Evolutionary conservation across 345 rosid genomes (phyloP), one percentile per base, ranked within the genome.

Genomic region (Raphanus sativus): DNA sequence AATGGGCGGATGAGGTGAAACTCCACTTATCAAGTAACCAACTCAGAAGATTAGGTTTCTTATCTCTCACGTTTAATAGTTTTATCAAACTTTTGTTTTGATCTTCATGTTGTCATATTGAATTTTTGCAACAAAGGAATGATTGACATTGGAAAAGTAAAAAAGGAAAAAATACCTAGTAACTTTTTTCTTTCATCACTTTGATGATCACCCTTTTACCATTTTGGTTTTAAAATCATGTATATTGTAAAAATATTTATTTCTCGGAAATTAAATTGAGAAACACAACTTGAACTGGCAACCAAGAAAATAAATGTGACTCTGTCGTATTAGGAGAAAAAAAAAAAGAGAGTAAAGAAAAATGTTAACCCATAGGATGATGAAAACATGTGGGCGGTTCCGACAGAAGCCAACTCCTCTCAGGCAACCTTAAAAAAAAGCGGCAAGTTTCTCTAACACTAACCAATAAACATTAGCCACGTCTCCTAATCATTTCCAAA

Each of bases 401-500:
- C n/a, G 70, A 73, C 75, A 59, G 12, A 71, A 78, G 54, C 64
- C 62, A 77, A 1, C 34, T 52, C 54, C 11, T 16, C 48, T 60
- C 10, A 73, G 10, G 9, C 55, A 73, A 73, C 82, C 78, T 68
- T 73, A 79, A 74, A 79, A 54, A 42, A 1, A 36, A 34, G 54
- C 54, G 58, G 59, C 67, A 56, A 74, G 55, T 63, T 63, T 56
- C 67, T 42, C 62, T 25, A 54, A 42, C 34, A 0, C 1, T 5
- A 54, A 64, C 79, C 75, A 74, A 80, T 1, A 0, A 64, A 0
- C 8, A 0, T 16, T 15, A 0, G 2, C 67, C 82, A 90, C 87
- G 87, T 91, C 13, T 83, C 78, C 2, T 21, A 84, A 82, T 17
- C 89, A 9, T 16, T 7, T 34, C 87, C 56, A 83, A 85, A 85